These are phyloP conservation scores for Saturnispora kantuleensis DNA, from an alignment of 805 yeast genomes.

Conservation along the genomic window DNA sequence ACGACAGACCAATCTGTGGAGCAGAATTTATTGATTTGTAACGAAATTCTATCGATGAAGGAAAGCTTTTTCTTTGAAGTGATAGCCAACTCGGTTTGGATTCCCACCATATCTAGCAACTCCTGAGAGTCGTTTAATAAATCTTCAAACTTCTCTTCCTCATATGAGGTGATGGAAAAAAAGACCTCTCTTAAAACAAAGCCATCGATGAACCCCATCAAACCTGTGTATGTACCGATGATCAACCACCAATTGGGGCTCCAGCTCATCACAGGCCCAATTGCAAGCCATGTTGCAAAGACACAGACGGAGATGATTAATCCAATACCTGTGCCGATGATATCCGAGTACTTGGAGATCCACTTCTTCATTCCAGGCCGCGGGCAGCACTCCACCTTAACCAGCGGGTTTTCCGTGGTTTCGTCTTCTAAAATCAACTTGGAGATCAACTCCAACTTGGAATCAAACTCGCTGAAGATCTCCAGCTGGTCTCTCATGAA, in stretches of 20 bases:
- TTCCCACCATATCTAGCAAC: constrained; percentile 21
- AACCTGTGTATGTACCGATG: constrained; percentile 36
- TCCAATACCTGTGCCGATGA: constrained; percentile 34
- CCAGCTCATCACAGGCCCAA: constrained; percentile 29
- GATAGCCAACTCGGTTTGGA: constrained; percentile 12
- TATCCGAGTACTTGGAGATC: constrained; percentile 28
- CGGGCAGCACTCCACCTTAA: constrained; percentile 20
- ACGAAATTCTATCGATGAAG: constrained; percentile 12
- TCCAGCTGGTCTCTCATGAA: constrained; percentile 18
- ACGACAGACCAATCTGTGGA: constrained; percentile 26
- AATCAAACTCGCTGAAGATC: constrained; percentile 19
- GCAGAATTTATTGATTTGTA: constrained; percentile 20
- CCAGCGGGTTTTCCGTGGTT: constrained; percentile 15
- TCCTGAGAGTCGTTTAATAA: constrained; percentile 26
- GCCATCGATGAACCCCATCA: constrained; percentile 33
- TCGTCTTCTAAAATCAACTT: constrained; percentile 3
- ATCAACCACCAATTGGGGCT: constrained; percentile 34
- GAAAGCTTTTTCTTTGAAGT: constrained; percentile 4
- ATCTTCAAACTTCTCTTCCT: constrained; percentile 15
- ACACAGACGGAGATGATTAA: constrained; percentile 25
- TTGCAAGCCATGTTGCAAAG: constrained; percentile 29
- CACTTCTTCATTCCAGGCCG: constrained; percentile 8
- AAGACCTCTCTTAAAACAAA: constrained; percentile 31
- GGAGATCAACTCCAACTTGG: constrained; percentile 18
- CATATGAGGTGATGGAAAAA: constrained; percentile 18